Conservation (phyloP, 2,329 filamentous ascomycete genomes). For the Claviceps maximensis region DNA sequence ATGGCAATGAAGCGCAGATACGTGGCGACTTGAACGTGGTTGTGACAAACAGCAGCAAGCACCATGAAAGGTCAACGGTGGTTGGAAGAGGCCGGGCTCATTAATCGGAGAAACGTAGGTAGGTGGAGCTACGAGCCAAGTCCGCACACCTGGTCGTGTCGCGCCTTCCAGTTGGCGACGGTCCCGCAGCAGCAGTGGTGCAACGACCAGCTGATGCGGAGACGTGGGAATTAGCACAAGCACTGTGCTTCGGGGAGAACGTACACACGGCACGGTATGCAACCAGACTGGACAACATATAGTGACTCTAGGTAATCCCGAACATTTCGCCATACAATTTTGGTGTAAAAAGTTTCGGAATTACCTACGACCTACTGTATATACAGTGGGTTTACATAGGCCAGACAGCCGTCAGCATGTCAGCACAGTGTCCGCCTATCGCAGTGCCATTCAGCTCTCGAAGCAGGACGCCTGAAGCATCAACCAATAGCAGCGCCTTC, state of each 20-base stretch:
- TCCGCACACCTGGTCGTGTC: not conserved
- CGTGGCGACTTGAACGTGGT: constrained; percentile 6
- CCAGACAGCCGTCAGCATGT: not conserved
- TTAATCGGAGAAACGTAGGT: constrained; percentile 5
- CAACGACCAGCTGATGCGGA: not conserved
- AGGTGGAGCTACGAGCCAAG: constrained; percentile 7
- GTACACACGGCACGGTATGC: no score
- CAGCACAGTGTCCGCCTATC: not conserved
- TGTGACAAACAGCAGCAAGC: constrained; percentile 3
- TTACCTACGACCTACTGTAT: no score
- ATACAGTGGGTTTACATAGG: no score
- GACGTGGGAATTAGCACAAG: not conserved
- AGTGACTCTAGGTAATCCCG: no score
- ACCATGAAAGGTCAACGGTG: constrained; percentile 3
- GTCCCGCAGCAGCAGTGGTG: no score
- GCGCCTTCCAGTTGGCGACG: constrained; percentile 1
- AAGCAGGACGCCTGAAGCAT: not conserved
- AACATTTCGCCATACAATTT: no score
- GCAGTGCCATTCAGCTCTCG: not conserved
- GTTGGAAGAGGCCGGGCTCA: constrained; percentile 7
- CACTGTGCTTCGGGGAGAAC: not conserved
- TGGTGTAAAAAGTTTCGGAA: no score
- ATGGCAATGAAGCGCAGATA: constrained; percentile 12
- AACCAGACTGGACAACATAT: no score
- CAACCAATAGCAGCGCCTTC: not conserved